Evolutionary conservation across 2,329 filamentous ascomycete genomes (phyloP).

Genomic region (Coleophoma eucalyptorum): DNA sequence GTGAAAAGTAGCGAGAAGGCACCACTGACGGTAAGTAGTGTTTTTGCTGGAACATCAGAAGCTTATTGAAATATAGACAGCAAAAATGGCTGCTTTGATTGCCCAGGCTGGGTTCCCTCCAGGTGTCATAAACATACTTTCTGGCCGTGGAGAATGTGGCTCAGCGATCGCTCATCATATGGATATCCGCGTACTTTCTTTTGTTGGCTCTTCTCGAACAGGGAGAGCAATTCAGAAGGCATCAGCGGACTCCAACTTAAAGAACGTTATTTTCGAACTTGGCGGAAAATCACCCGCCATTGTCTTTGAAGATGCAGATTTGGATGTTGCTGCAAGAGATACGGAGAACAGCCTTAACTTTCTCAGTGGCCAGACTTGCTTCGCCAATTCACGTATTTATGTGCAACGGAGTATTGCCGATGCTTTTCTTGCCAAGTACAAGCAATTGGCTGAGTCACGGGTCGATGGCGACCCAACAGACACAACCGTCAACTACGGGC

Average conservation of each 20-base stretch:
- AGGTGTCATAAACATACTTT: slow-evolving; percentile 33
- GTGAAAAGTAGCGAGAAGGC: slow-evolving; percentile 46
- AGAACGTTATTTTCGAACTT: slow-evolving; percentile 36
- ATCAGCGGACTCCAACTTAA: slow-evolving; percentile 33
- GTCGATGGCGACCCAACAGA: slow-evolving; percentile 38
- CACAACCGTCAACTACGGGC: slow-evolving; percentile 37
- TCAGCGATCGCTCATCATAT: slow-evolving; percentile 30
- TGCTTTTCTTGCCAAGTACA: slow-evolving; percentile 31
- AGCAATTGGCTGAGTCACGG: slow-evolving; percentile 26
- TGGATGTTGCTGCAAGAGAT: slow-evolving; percentile 37
- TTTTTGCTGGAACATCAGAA: too few species aligned
- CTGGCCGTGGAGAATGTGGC: slow-evolving; percentile 27
- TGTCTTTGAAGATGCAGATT: slow-evolving; percentile 36
- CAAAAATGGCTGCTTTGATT: slow-evolving; percentile 4
- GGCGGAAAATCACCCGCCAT: slow-evolving; percentile 37
- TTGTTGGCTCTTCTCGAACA: slow-evolving; percentile 32
- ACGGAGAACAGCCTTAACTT: slow-evolving; percentile 49
- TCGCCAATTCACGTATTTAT: slow-evolving; percentile 51
- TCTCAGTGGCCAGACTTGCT: slow-evolving; percentile 58
- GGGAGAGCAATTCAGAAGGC: slow-evolving; percentile 33
- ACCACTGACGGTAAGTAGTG: slow-evolving; percentile 7
- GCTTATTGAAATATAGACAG: neutral
- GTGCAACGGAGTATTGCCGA: slow-evolving; percentile 53
- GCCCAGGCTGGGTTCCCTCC: slow-evolving; percentile 19
- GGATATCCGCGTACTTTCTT: slow-evolving; percentile 32